Evolutionary conservation across 129 eudicot species (phyloP).

Genomic region (Apium graveolens): DNA sequence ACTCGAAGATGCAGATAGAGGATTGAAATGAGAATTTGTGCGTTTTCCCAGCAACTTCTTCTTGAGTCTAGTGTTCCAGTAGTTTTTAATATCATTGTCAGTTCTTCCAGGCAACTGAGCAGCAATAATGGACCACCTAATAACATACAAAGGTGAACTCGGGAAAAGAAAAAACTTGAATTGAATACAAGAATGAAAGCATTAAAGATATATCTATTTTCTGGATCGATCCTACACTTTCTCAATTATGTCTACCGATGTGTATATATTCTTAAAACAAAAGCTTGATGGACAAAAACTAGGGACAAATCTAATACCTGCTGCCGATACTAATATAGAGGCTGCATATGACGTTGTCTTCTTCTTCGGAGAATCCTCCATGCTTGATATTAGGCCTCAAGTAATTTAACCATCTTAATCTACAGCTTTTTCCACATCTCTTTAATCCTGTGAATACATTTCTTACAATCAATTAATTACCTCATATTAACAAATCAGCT

Average conservation of each 20-base stretch:
- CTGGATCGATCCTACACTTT: neutral
- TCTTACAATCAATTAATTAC: neutral
- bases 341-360: constrained; percentile 83
- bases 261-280: neutral
- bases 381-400: constrained; percentile 74
- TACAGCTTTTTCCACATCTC: constrained; percentile 93
- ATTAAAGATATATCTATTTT: neutral
- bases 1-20: constrained; percentile 11
- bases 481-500: neutral
- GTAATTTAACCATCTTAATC: constrained; percentile 82
- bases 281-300: constrained; percentile 2
- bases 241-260: neutral
- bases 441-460: constrained; percentile 39
- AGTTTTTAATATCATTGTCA: constrained; percentile 82
- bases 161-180: neutral
- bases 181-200: neutral
- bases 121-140: constrained; percentile 86
- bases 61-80: constrained; percentile 83
- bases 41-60: constrained; percentile 69
- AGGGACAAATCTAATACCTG: constrained; percentile 36
- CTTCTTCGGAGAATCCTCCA: constrained; percentile 93
- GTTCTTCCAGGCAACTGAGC: constrained; percentile 88
- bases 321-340: constrained; percentile 89
- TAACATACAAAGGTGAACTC: neutral
- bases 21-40: constrained; percentile 35